Evolutionary conservation across 2,329 filamentous ascomycete genomes (phyloP).

Genomic region (Neopestalotiopsis clavispora): DNA sequence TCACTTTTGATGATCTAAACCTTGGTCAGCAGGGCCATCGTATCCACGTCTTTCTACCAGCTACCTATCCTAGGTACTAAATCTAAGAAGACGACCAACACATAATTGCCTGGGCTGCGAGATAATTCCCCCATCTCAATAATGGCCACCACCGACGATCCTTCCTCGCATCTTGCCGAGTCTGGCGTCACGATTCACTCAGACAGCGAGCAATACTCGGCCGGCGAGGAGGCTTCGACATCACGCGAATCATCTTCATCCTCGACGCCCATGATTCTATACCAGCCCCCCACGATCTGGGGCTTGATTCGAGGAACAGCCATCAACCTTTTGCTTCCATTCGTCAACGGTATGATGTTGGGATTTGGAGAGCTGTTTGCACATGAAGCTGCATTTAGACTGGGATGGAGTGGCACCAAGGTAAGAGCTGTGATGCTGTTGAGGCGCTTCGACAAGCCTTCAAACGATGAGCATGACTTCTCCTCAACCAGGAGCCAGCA

Average conservation of each 20-base stretch:
- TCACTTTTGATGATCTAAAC: background rate
- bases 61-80: too few species aligned
- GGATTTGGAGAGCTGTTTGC: slow-evolving; percentile 97
- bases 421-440: slow-evolving; percentile 53
- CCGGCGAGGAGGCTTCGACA: slow-evolving; percentile 63
- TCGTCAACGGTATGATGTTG: slow-evolving; percentile 97
- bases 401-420: slow-evolving; percentile 95
- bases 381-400: slow-evolving; percentile 89
- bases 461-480: too few species aligned
- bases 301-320: slow-evolving; percentile 83
- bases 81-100: too few species aligned
- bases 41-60: too few species aligned
- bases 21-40: background rate
- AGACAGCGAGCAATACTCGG: slow-evolving; percentile 83
- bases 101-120: background rate
- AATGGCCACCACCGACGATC: slow-evolving; percentile 60
- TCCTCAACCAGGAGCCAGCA: too few species aligned
- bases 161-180: slow-evolving; percentile 64
- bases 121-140: slow-evolving; percentile 17
- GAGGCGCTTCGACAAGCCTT: background rate
- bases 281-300: slow-evolving; percentile 88
- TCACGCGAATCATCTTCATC: slow-evolving; percentile 64
- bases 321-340: slow-evolving; percentile 94
- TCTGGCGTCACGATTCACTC: slow-evolving; percentile 80
- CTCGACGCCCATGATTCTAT: slow-evolving; percentile 78